Base-by-base conservation (phyloP, 2,329 filamentous ascomycete species). In the Aspergillus spinulosporus region DNA sequence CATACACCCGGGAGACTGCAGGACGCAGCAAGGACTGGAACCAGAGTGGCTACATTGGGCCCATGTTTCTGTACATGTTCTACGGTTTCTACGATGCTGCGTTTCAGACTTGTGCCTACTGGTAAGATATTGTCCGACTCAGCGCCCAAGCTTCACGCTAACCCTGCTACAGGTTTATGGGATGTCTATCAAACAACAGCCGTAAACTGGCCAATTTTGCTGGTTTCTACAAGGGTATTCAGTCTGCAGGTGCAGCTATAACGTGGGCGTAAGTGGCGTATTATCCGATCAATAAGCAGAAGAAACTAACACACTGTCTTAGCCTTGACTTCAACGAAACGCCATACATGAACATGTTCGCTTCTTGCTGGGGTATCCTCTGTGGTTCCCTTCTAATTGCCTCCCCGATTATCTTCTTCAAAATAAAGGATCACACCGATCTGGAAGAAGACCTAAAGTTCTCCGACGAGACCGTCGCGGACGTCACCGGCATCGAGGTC, bases 61-160 rank as follows among this genome's bases (percentile, higher is more conserved):
- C 89, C 9, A 90, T 96, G 84, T 90, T 96, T 72, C 76, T 96
- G 51, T 95, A 92, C 78, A 90, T 96, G 67, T 92, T 92, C 74
- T 95, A 94, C 71, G 91, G 91, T 40, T 88, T 94, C 74, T 94
- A 87, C 65, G 93, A 97, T 71, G 90, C 92, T 43, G 84, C 87
- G 53, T 97, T 91, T 88, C 93, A 97, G 78, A 93, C 91, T 0
- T 86, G 81, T 67, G 87, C 92, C 49, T 97, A 97, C 80, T 97
- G 92, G 92, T 83, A 72, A 65, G 79, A 70, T 34, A 9, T 47
- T 43, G 52, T 14, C 36, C 36, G 6, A 12, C 9, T 6, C 8
- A 39, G 3, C 51, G 5, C 11, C 12, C 9, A n/a, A 12, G 11
- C 28, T 11, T 8, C 26, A 4, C 43, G 11, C 36, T 37, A 34